Percentiles rank a stretch among this genome's conserved stretches.
Conservation (phyloP, 148 eudicot species). For the Diospyros kaki region DNA sequence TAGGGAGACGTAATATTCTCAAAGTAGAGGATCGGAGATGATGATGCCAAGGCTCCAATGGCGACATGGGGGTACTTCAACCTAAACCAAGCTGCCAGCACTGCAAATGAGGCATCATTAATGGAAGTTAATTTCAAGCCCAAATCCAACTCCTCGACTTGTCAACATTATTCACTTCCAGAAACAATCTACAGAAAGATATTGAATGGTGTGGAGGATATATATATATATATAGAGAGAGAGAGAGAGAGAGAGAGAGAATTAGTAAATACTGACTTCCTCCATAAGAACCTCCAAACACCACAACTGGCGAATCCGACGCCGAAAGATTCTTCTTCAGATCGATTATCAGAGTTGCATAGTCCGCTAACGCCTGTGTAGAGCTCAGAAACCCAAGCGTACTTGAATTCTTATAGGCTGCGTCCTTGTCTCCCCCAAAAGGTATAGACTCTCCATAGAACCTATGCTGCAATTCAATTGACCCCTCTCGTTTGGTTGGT, state of each 20-base stretch:
- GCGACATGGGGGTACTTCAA: slow-evolving; percentile 87
- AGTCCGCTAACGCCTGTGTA: slow-evolving; percentile 86
- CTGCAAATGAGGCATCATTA: slow-evolving; percentile 29
- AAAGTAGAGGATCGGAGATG: slow-evolving; percentile 82
- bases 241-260: not conserved
- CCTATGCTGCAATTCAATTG: slow-evolving; percentile 54
- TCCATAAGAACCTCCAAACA: slow-evolving; percentile 92
- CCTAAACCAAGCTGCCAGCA: slow-evolving; percentile 95
- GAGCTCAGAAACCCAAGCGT: slow-evolving; percentile 80
- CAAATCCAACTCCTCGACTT: not conserved
- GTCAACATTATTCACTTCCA: not conserved
- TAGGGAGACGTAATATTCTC: slow-evolving; percentile 68
- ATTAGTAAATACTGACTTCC: slow-evolving; percentile 53
- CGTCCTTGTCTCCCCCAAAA: slow-evolving; percentile 55
- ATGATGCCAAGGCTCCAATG: slow-evolving; percentile 87
- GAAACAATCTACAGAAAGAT: not conserved
- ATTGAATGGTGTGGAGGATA: not conserved
- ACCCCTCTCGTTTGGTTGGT: not conserved
- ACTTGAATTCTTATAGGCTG: slow-evolving; percentile 59
- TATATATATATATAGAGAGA: not conserved
- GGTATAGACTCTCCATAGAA: slow-evolving; percentile 80
- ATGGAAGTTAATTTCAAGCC: not conserved
- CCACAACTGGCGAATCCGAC: slow-evolving; percentile 62
- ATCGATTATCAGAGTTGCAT: slow-evolving; percentile 71
- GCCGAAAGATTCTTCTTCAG: slow-evolving; percentile 70